Evolutionary conservation across 441 rosid genomes (phyloP).

Genomic region (Geranium incanum): DNA sequence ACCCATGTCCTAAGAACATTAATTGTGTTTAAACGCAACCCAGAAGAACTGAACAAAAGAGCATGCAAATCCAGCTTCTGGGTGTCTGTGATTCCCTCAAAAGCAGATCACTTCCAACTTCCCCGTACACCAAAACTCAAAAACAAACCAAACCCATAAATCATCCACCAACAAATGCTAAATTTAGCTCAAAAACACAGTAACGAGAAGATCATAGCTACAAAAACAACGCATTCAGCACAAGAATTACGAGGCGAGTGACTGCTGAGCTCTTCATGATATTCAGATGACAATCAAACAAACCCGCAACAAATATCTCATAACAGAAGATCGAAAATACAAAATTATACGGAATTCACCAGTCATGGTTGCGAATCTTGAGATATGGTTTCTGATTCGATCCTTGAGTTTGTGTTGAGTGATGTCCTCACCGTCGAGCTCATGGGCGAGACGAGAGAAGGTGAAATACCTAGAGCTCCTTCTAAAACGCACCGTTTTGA

Average conservation of each 20-base stretch:
- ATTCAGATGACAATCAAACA: not conserved
- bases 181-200: not conserved
- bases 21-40: not conserved
- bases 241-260: not conserved
- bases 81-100: not conserved
- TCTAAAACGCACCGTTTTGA: not conserved
- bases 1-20: not conserved
- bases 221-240: not conserved
- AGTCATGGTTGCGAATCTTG: constrained; percentile 4
- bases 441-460: not conserved
- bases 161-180: not conserved
- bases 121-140: not conserved
- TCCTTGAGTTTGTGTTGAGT: not conserved
- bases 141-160: not conserved
- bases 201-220: not conserved
- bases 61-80: not conserved
- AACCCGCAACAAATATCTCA: not conserved
- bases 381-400: not conserved
- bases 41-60: not conserved
- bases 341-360: not conserved
- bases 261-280: not conserved
- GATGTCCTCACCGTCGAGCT: constrained; percentile 4
- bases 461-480: constrained; percentile 4
- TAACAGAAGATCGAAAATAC: not conserved
- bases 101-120: not conserved